Conservation (phyloP, 164 flowering plant genomes). For the Protea cynaroides region DNA sequence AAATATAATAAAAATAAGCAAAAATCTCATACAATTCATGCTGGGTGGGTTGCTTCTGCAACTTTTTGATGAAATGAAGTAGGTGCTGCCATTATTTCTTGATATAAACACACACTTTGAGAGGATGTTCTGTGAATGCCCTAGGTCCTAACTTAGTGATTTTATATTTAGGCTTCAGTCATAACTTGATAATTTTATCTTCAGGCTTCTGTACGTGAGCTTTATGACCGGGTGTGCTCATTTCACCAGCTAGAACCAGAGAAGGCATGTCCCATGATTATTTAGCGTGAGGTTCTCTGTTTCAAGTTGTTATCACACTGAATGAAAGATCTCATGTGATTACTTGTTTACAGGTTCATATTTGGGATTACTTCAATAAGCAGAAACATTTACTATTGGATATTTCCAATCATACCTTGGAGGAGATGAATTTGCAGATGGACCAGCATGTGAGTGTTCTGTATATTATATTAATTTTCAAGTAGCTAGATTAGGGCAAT, state of each 20-base stretch:
- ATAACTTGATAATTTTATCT: conserved; percentile 1
- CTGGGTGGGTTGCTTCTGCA: not conserved
- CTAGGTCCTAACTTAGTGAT: not conserved
- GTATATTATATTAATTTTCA: not conserved
- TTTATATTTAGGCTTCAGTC: conserved; percentile 51
- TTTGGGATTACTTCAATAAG: conserved; percentile 84
- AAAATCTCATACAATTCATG: too few relatives aligned
- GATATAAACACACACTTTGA: not conserved
- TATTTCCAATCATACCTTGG: conserved; percentile 43
- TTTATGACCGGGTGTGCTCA: conserved; percentile 50
- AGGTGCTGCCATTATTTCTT: not conserved
- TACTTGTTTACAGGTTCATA: conserved; percentile 36
- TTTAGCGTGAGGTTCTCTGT: not conserved
- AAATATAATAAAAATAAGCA: not conserved
- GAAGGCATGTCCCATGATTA: conserved; percentile 37
- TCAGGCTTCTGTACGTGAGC: conserved; percentile 67
- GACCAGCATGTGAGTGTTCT: conserved; percentile 76
- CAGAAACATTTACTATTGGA: conserved; percentile 30
- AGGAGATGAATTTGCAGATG: conserved; percentile 73
- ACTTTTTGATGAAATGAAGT: not conserved
- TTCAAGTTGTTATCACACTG: conserved; percentile 1
- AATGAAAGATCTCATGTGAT: not conserved
- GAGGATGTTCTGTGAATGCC: not conserved
- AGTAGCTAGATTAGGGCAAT: not conserved
- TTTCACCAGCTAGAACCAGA: conserved; percentile 40